Evolutionary conservation across 2,329 filamentous ascomycete species (phyloP).

Genomic region (Cladosporium sp.): DNA sequence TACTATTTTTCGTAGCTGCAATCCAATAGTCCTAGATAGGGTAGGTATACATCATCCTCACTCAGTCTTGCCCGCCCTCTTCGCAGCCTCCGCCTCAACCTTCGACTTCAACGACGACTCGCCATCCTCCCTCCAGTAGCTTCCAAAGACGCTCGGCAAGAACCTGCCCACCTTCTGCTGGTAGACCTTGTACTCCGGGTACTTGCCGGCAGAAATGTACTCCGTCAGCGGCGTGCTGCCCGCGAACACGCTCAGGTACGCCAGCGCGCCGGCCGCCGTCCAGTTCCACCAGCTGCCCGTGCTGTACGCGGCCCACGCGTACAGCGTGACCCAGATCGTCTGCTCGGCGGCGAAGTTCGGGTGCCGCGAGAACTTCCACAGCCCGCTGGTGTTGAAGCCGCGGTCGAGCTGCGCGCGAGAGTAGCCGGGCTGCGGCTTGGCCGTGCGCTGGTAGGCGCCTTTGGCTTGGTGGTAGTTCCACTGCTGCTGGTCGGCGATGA

Average conservation of each 20-base stretch:
- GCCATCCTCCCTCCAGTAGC: constrained; percentile 29
- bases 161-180: constrained; percentile 79
- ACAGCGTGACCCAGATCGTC: constrained; percentile 78
- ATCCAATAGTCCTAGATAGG: too few species aligned
- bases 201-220: constrained; percentile 70
- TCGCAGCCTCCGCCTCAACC: constrained; percentile 15
- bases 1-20: too few species aligned
- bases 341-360: constrained; percentile 95
- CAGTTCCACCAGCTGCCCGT: constrained; percentile 70
- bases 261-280: constrained; percentile 63
- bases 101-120: constrained; percentile 14
- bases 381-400: constrained; percentile 75
- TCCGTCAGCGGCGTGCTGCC: constrained; percentile 86
- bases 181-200: constrained; percentile 80
- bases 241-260: constrained; percentile 77
- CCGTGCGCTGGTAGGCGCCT: constrained; percentile 63
- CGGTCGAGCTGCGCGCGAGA: constrained; percentile 73
- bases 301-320: constrained; percentile 78
- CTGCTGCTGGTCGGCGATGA: constrained; percentile 84
- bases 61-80: constrained; percentile 9
- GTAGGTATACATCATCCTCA: not conserved
- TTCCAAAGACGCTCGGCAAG: constrained; percentile 51
- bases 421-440: constrained; percentile 56
- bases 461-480: constrained; percentile 87
- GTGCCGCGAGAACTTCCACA: constrained; percentile 85